These are phyloP conservation scores for Onygena corvina DNA, from an alignment of 2,329 filamentous ascomycete species.

Conservation along the genomic window DNA sequence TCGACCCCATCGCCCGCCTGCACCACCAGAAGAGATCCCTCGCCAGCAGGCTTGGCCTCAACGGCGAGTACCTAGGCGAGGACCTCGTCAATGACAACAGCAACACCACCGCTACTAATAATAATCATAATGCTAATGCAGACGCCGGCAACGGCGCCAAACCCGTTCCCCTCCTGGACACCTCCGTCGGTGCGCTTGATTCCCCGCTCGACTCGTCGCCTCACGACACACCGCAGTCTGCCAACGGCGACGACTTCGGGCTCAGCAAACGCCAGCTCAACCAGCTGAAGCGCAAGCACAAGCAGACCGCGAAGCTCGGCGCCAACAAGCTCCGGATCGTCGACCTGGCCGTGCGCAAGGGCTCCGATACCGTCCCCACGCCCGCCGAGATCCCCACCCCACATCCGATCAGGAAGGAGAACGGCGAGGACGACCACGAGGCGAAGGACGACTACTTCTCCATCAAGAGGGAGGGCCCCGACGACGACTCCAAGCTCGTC, in stretches of 20 bases:
- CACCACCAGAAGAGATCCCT: slow-evolving; percentile 84
- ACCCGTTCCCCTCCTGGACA: slow-evolving; percentile 40
- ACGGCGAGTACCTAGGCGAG: slow-evolving; percentile 74
- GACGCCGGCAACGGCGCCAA: background rate
- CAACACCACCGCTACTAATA: no score
- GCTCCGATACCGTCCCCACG: slow-evolving; percentile 48
- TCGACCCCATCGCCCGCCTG: slow-evolving; percentile 71
- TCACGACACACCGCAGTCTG: slow-evolving; percentile 29
- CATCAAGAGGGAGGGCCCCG: slow-evolving; percentile 64
- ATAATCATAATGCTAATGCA: background rate
- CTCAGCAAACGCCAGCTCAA: slow-evolving; percentile 91
- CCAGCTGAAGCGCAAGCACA: slow-evolving; percentile 84
- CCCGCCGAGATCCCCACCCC: slow-evolving; percentile 37
- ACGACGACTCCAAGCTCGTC: slow-evolving; percentile 85
- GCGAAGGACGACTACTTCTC: slow-evolving; percentile 77
- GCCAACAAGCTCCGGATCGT: slow-evolving; percentile 83
- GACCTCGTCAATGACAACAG: slow-evolving; percentile 62
- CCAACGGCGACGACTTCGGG: slow-evolving; percentile 52
- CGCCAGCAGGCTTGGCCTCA: slow-evolving; percentile 64
- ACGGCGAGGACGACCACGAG: slow-evolving; percentile 47
- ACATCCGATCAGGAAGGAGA: slow-evolving; percentile 49
- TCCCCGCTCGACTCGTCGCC: slow-evolving; percentile 37
- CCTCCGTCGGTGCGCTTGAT: slow-evolving; percentile 33
- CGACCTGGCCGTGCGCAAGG: slow-evolving; percentile 61
- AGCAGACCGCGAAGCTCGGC: slow-evolving; percentile 76